Percentiles rank a stretch among this genome's conserved stretches.
phyloP scores from a whole-genome alignment of 257 asterid species.

The Solanum bukasovii region DNA sequence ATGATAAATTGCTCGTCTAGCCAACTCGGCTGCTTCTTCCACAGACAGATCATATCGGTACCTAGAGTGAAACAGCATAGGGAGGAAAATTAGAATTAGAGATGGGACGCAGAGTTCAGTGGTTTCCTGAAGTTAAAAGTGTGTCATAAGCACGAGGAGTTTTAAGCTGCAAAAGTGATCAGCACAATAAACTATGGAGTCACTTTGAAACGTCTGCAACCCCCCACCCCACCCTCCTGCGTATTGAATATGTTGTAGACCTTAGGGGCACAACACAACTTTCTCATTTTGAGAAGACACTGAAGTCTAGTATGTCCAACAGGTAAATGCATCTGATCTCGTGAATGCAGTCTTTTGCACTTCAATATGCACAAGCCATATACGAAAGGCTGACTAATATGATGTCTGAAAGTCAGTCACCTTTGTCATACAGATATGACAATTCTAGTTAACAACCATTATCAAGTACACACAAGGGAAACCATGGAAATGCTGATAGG shows the following conservation, averaged over 20 bases:
- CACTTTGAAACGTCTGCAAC: neutral
- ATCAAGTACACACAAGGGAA: neutral
- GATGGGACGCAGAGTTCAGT: neutral
- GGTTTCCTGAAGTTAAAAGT: neutral
- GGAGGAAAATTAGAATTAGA: neutral
- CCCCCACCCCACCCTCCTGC: neutral
- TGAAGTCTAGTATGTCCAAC: neutral
- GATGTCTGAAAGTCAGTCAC: neutral
- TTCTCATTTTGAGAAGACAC: neutral
- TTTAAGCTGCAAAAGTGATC: neutral
- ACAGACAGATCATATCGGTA: slow-evolving; percentile 59
- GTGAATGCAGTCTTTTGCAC: neutral
- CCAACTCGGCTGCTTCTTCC: slow-evolving; percentile 83
- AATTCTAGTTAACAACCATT: neutral
- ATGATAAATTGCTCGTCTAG: slow-evolving; percentile 77
- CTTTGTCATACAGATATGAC: neutral
- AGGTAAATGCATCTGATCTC: neutral
- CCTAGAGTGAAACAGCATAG: slow-evolving; percentile 15
- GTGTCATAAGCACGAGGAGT: neutral
- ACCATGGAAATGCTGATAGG: neutral
- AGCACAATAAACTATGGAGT: neutral
- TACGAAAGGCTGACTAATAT: too few species aligned
- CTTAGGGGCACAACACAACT: neutral
- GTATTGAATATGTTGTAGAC: neutral
- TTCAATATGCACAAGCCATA: neutral